phyloP scores from a whole-genome alignment of 495 filamentous ascomycete species.

The Penicillium robsamsonii region DNA sequence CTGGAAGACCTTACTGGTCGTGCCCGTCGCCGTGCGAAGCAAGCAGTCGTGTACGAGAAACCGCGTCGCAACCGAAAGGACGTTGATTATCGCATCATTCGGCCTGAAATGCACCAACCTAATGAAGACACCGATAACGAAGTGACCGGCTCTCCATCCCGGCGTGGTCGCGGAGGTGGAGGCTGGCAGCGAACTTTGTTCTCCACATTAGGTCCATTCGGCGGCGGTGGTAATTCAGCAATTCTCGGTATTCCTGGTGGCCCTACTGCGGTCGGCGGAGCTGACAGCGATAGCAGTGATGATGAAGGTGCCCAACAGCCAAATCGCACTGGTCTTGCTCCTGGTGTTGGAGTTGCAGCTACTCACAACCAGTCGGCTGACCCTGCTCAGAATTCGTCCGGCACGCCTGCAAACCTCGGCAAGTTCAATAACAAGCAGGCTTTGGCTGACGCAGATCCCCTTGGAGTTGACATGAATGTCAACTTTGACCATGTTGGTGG shows the following conservation, averaged over 20 bases:
- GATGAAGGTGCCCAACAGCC: slow-evolving; percentile 67
- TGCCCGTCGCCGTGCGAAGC: slow-evolving; percentile 50
- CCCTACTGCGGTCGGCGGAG: slow-evolving; percentile 65
- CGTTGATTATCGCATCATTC: slow-evolving; percentile 72
- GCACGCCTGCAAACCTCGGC: slow-evolving; percentile 80
- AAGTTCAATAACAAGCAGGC: slow-evolving; percentile 79
- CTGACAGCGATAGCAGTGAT: slow-evolving; percentile 94
- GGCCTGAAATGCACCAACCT: slow-evolving; percentile 65
- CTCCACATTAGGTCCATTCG: slow-evolving; percentile 87
- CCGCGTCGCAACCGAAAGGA: slow-evolving; percentile 55
- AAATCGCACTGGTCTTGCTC: slow-evolving; percentile 61
- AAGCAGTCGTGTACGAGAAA: slow-evolving; percentile 58
- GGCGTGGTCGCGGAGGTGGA: slow-evolving; percentile 55
- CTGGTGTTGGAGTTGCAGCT: slow-evolving; percentile 47
- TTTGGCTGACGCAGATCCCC: slow-evolving; percentile 87
- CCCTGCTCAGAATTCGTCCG: slow-evolving; percentile 56
- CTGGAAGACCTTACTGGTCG: slow-evolving; percentile 63
- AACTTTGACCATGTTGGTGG: slow-evolving; percentile 93
- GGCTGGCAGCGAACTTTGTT: slow-evolving; percentile 76
- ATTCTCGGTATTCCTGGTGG: slow-evolving; percentile 78
- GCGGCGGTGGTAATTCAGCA: slow-evolving; percentile 70
- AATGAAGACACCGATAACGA: slow-evolving; percentile 67
- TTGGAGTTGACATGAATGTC: slow-evolving; percentile 87
- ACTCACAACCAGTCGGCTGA: slow-evolving; percentile 66
- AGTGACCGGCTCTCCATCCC: slow-evolving; percentile 62